phyloP scores from a whole-genome alignment of 352 stramenopile species.

The Pythium sp. region DNA sequence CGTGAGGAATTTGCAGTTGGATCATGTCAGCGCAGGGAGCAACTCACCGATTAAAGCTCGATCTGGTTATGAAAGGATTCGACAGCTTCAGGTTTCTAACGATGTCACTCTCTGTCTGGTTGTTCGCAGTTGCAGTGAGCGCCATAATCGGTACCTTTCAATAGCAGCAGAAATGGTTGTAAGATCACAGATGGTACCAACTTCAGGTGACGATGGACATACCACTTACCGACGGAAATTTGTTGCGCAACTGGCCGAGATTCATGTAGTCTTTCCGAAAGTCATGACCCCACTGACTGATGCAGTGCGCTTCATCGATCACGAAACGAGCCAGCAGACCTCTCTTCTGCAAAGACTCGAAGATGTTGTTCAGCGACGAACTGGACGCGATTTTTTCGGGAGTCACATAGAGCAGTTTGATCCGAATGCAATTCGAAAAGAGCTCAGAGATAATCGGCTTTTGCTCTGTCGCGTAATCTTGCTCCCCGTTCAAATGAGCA shows the following conservation, averaged over 20 bases:
- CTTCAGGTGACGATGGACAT: neutral
- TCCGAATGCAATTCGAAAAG: conserved; percentile 74
- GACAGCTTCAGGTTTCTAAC: conserved; percentile 70
- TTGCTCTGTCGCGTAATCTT: conserved; percentile 86
- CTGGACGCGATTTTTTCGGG: conserved; percentile 95
- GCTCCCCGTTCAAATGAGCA: conserved; percentile 81
- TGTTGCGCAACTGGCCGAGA: conserved; percentile 86
- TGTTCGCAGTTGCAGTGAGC: conserved; percentile 84
- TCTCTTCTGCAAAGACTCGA: conserved; percentile 70
- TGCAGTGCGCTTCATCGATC: conserved; percentile 96
- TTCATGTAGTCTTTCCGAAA: conserved; percentile 99
- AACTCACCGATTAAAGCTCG: conserved; percentile 81
- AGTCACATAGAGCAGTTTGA: conserved; percentile 99
- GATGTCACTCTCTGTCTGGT: conserved; percentile 81
- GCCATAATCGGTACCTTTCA: conserved; percentile 84
- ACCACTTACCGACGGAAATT: conserved; percentile 89
- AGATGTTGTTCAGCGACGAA: conserved; percentile 85
- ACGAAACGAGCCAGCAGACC: conserved; percentile 95
- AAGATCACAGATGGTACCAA: neutral
- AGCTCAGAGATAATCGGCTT: conserved; percentile 86
- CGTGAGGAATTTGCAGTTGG: neutral
- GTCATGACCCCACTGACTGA: conserved; percentile 98
- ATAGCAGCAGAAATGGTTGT: neutral
- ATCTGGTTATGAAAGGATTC: conserved; percentile 77
- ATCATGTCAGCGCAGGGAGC: neutral